Evolutionary conservation across 331 rosid genomes (phyloP), one percentile per base, ranked within the genome.

Genomic region (Phaseolus coccineus): DNA sequence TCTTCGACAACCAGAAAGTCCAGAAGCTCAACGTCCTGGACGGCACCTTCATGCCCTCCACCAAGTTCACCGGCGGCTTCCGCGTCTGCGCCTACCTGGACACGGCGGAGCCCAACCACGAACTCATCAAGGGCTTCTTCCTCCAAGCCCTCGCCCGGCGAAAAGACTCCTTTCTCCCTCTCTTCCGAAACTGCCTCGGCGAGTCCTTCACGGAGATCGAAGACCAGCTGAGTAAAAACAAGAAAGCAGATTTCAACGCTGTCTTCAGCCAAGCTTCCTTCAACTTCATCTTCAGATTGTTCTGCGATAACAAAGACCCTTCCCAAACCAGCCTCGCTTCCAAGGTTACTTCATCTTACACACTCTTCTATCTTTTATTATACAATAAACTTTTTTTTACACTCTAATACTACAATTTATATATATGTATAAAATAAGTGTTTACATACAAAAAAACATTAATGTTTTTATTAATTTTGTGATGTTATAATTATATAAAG

Each of bases 21-120:
- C 84, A 85, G 25, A 94, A 90, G 46, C 83, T 78, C 2, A 37
- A 91, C 71, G 80, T 94, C 52, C 83, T 94, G 40, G 91, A 85
- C 64, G 98, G 98, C 16, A 91, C 98, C 5, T 94, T 72, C 88
- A 89, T 91, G 96, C 92, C 98, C 4, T 85, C 98, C 15, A 74
- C 84, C 2, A 10, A 56, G 11, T 90, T 89, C 87, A 91, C 98
- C 76, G 97, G 96, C 4, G 91, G 88, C 27, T 28, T 87, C 87
- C 89, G 96, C 0, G 87, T 87, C 33, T 87, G 90, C 64, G 84
- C 98, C 1, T 90, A 71, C 76, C 85, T 94, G 0, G 97, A 94
- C 71, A 92, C 97, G 0, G 47, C 86, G 0, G 98, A 94, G 53
- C 84, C 89, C 3, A 83, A 83, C 19, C 97, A 94, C 80, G 12